Evolutionary conservation across 176 grass and related monocot genomes (phyloP), one percentile per base, ranked within the genome.

Genomic region (Avena atlantica): DNA sequence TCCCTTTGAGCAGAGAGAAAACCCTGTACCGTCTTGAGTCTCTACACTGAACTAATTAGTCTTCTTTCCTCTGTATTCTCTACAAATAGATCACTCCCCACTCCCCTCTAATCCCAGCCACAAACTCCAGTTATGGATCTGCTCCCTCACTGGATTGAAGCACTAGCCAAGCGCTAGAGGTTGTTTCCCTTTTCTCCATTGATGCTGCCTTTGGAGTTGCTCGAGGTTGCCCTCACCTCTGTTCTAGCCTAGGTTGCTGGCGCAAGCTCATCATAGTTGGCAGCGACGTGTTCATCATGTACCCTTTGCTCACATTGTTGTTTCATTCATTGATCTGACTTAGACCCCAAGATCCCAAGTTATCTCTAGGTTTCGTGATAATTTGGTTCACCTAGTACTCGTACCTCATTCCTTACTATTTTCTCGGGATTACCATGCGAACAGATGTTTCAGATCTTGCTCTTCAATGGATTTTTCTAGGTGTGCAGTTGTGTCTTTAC

Each of bases 361-460:
- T 69, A 69, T 69, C 6, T 65, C 62, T 65, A 65, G 23, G 66
- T 69, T 69, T 69, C 66, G 15, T 69, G 29, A 69, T 4, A 8
- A 69, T 69, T 9, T 37, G 15, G 31, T 69, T 17, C 66, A 69
- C 15, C 15, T 69, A 69, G 66, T 69, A 37, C 15, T 69, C 4
- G 66, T 69, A 69, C 66, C 31, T 36, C 66, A 3, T 34, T 34
- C 31, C 31, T 69, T 69, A 19, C 15, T 9, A 19, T 9, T 9
- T 37, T 70, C 16, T 70, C 0, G 8, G 2, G 31, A 69, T 69
- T 69, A 11, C 34, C 67, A 40, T 9, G 15, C 40, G 14, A 67
- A 67, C 6, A 67, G 13, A 36, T 42, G 34, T 70, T 70, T 70
- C 34, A 40, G 67, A 70, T 70, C 67, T 70, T 70, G 67, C 34